Base-by-base conservation (phyloP, 2,329 filamentous ascomycete genomes). In the Escovopsis sp. region DNA sequence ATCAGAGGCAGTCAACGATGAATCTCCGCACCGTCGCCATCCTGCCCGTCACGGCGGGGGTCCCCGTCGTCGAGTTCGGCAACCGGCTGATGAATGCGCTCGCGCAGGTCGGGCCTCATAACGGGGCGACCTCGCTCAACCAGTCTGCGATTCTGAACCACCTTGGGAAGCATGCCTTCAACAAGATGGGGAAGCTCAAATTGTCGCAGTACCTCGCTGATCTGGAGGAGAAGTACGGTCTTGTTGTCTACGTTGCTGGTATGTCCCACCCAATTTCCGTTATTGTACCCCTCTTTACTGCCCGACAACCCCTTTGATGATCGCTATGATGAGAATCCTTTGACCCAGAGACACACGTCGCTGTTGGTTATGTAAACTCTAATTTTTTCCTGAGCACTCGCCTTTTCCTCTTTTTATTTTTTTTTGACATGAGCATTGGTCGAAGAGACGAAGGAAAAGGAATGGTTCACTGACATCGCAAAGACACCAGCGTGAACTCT, bases 401-500 rank as follows among this genome's bases (percentile, higher is more conserved):
- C 27, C 35, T 38, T 30, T n/a, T 26, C n/a, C 28, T 37, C 13
- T 26, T 27, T 16, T 37, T 27, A n/a, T 38, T 26, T 11, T 40
- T 35, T 26, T 29, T 43, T 35, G 34, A 33, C 36, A 37, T 17
- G n/a, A n/a, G 6, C 12, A 19, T 34, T 27, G 31, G 27, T 18
- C 25, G 4, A 25, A 3, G 21, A 11, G 11, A 11, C 21, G 11
- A 25, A 9, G 21, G 11, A 33, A 17, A 29, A 23, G 26, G 28
- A 26, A 26, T 18, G 25, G 19, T 5, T 36, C 41, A 45, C 56
- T 62, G 50, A 58, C 42, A 39, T 38, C n/a, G 31, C n/a, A 35
- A n/a, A 79, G 90, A 98, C 55, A 98, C 92, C 4, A 94, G 78
- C 41, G 90, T 96, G 48, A 96, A 94, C 48, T 85, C 92, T 2